These are phyloP conservation scores for Balansia obtecta DNA, from an alignment of 2,329 filamentous ascomycete species.

Conservation along the genomic window DNA sequence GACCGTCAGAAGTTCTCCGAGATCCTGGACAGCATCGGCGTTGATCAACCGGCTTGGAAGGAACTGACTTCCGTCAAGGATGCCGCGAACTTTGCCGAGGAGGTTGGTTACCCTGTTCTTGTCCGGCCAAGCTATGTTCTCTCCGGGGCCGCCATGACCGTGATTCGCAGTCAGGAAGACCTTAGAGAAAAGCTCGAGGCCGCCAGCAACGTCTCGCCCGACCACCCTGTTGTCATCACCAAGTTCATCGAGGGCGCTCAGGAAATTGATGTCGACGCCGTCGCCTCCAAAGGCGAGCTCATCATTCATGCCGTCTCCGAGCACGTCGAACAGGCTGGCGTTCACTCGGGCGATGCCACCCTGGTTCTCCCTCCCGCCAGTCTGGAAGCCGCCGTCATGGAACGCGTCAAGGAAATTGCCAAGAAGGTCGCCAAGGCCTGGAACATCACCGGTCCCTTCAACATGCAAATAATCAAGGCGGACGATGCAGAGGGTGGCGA, in stretches of 20 bases:
- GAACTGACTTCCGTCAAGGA: slow-evolving; percentile 83
- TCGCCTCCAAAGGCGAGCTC: slow-evolving; percentile 74
- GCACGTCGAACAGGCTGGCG: slow-evolving; percentile 93
- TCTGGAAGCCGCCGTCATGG: slow-evolving; percentile 66
- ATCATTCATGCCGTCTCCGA: slow-evolving; percentile 87
- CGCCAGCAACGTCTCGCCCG: slow-evolving; percentile 80
- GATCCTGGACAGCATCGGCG: slow-evolving; percentile 90
- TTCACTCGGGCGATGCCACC: slow-evolving; percentile 95
- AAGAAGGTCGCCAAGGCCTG: slow-evolving; percentile 93
- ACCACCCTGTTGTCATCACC: slow-evolving; percentile 95
- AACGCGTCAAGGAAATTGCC: slow-evolving; percentile 87
- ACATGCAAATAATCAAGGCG: slow-evolving; percentile 99
- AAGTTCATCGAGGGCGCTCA: slow-evolving; percentile 96
- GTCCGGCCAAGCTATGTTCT: slow-evolving; percentile 93
- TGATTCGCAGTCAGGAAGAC: slow-evolving; percentile 78
- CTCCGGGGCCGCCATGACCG: slow-evolving; percentile 96
- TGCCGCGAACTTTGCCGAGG: slow-evolving; percentile 73
- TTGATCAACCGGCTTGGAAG: slow-evolving; percentile 97
- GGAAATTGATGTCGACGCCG: slow-evolving; percentile 94
- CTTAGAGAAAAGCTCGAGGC: slow-evolving; percentile 91
- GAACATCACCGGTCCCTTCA: slow-evolving; percentile 96
- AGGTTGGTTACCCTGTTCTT: slow-evolving; percentile 86
- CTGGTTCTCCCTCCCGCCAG: slow-evolving; percentile 78
- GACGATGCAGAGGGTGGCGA: slow-evolving; percentile 62
- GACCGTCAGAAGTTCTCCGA: slow-evolving; percentile 97